Evolutionary conservation across 2,329 filamentous ascomycete genomes (phyloP).

Genomic region (Beauveria bassiana): DNA sequence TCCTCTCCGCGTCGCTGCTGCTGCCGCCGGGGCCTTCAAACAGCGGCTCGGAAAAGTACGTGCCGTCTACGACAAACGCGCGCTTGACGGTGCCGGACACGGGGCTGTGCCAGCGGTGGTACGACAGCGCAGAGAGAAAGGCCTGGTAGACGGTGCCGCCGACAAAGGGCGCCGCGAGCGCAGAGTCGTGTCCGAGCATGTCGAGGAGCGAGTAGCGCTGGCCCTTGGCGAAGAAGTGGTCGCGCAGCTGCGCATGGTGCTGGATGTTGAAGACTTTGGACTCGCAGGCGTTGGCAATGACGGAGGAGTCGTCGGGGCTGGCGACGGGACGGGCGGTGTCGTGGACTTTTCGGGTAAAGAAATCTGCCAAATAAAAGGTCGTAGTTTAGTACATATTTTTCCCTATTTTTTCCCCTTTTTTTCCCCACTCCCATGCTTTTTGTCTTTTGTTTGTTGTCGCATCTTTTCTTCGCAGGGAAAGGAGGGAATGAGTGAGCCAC

Average conservation of each 20-base stretch:
- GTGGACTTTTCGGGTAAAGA: constrained; percentile 55
- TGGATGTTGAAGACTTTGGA: constrained; percentile 49
- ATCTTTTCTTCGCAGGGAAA: too few relatives aligned
- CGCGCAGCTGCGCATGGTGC: constrained; percentile 43
- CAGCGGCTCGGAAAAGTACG: constrained; percentile 57
- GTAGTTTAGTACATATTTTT: constrained; percentile 2
- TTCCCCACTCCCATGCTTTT: background rate
- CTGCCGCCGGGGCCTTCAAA: constrained; percentile 24
- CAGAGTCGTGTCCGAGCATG: constrained; percentile 51
- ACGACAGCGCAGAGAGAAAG: constrained; percentile 58
- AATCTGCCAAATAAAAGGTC: constrained; percentile 31
- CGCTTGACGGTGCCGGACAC: constrained; percentile 54
- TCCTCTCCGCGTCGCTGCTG: constrained; percentile 14
- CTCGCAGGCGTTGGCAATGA: constrained; percentile 60
- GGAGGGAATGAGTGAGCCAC: too few relatives aligned
- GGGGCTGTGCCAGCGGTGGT: constrained; percentile 68
- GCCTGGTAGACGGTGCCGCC: constrained; percentile 65
- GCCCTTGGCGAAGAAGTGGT: constrained; percentile 61
- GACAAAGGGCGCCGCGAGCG: constrained; percentile 44
- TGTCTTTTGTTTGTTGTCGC: too few relatives aligned
- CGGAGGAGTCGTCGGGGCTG: constrained; percentile 41
- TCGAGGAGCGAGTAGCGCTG: constrained; percentile 60
- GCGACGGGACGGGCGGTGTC: constrained; percentile 50
- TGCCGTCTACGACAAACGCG: constrained; percentile 52
- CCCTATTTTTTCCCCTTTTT: background rate